These are phyloP conservation scores for Catunica adiposa DNA, from an alignment of 2,329 filamentous ascomycete species.

Conservation along the genomic window DNA sequence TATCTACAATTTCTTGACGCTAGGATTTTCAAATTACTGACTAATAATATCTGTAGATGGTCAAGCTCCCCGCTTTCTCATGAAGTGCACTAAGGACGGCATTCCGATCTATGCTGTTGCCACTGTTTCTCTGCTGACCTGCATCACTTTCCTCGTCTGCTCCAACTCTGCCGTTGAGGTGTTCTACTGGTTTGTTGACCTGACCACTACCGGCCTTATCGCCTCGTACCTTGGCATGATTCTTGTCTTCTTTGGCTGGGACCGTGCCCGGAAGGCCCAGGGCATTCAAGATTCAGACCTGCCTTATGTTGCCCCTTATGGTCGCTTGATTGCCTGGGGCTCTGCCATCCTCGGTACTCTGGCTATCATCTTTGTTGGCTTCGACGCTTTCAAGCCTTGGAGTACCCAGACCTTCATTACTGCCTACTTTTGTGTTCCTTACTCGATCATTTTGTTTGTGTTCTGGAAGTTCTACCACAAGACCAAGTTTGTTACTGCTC, in stretches of 20 bases:
- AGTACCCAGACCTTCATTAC: slow-evolving; percentile 26
- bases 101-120: slow-evolving; percentile 43
- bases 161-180: slow-evolving; percentile 31
- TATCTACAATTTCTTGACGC: neutral
- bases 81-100: slow-evolving; percentile 41
- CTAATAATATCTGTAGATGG: slow-evolving; percentile 21
- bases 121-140: slow-evolving; percentile 36
- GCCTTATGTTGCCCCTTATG: slow-evolving; percentile 31
- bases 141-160: slow-evolving; percentile 36
- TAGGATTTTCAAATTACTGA: neutral
- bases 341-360: slow-evolving; percentile 30
- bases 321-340: slow-evolving; percentile 4
- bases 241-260: slow-evolving; percentile 30
- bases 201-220: slow-evolving; percentile 40
- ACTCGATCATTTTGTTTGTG: slow-evolving; percentile 40
- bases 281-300: slow-evolving; percentile 30
- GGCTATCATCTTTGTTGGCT: slow-evolving; percentile 39
- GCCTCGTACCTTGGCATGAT: slow-evolving; percentile 45
- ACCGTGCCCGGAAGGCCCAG: slow-evolving; percentile 37
- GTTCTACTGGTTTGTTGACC: slow-evolving; percentile 36
- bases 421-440: slow-evolving; percentile 36
- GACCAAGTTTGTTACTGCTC: slow-evolving; percentile 37
- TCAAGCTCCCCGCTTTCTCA: slow-evolving; percentile 34
- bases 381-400: slow-evolving; percentile 37
- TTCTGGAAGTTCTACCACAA: slow-evolving; percentile 50